These are phyloP conservation scores for Meripilus lineatus DNA, from an alignment of 1,284 basidiomycete genomes.

Conservation along the genomic window DNA sequence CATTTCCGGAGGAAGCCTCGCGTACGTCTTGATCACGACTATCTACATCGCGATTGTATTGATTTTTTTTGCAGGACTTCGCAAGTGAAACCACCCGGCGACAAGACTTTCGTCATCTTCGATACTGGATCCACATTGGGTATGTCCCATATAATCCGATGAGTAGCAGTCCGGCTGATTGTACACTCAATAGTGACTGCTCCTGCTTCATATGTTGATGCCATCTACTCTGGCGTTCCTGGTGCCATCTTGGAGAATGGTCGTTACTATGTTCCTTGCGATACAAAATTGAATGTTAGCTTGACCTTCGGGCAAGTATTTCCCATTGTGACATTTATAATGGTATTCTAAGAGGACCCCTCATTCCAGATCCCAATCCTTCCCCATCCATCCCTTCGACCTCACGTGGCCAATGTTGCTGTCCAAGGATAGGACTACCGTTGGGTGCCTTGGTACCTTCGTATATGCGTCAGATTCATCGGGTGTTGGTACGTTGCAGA, in stretches of 20 bases:
- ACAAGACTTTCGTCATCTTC: neutral
- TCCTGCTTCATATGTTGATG: conserved; percentile 11
- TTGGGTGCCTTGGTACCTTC: conserved; percentile 1
- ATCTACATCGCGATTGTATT: neutral
- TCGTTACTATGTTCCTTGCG: conserved; percentile 12
- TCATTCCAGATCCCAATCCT: conserved; percentile 1
- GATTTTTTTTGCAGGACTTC: neutral
- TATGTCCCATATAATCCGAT: neutral
- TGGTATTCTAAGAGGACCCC: neutral
- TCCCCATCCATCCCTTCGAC: conserved; percentile 12
- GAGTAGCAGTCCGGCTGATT: neutral
- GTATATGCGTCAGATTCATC: neutral
- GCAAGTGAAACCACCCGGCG: neutral
- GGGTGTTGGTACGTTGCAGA: neutral
- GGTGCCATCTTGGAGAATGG: conserved; percentile 5
- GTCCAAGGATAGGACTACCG: conserved; percentile 1
- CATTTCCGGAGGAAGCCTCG: too few relatives aligned
- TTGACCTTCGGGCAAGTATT: conserved; percentile 11
- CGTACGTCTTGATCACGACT: too few relatives aligned
- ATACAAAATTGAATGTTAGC: conserved; percentile 12
- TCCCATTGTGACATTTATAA: neutral
- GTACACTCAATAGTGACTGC: conserved; percentile 7
- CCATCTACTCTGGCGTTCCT: conserved; percentile 12
- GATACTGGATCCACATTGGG: conserved; percentile 7
- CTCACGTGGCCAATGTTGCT: neutral